Evolutionary conservation across 257 asterid genomes (phyloP).

Genomic region (Dorcoceras hygrometricum): DNA sequence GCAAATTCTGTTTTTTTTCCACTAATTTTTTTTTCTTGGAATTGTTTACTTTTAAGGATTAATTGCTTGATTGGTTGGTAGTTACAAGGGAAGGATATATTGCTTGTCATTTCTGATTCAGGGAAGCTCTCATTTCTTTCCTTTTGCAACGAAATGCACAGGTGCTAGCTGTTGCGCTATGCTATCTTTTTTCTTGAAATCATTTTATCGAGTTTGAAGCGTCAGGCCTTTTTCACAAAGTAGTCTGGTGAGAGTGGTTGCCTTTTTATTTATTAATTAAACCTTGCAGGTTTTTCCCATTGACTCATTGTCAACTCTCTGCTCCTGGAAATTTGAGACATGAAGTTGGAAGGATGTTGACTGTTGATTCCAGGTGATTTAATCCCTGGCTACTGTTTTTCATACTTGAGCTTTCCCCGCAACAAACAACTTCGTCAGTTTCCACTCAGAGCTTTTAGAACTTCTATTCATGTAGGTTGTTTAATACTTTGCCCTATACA

Average conservation of each 20-base stretch:
- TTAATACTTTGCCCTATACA: conserved; percentile 54
- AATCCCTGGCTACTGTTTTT: conserved; percentile 21
- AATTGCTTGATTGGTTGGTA: conserved; percentile 35
- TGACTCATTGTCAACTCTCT: conserved; percentile 71
- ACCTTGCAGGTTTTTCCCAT: conserved; percentile 58
- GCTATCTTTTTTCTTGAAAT: conserved; percentile 13
- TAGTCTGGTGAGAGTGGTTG: conserved; percentile 18
- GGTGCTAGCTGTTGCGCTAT: no score
- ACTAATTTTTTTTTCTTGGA: conserved; percentile 11
- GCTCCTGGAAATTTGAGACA: conserved; percentile 70
- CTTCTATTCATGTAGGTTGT: conserved; percentile 39
- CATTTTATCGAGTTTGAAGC: conserved; percentile 21
- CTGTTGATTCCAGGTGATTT: conserved; percentile 80
- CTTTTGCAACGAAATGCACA: conserved; percentile 90
- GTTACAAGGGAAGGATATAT: conserved; percentile 67
- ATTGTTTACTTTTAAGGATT: conserved; percentile 19
- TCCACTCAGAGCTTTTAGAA: conserved; percentile 37
- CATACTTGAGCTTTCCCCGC: conserved; percentile 19
- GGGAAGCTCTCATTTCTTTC: conserved; percentile 90
- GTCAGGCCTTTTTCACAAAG: conserved; percentile 14
- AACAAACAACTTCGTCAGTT: conserved; percentile 30
- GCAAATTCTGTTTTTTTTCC: conserved; percentile 16
- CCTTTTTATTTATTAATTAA: conserved; percentile 21
- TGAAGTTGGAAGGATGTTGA: conserved; percentile 91
- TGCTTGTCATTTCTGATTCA: conserved; percentile 87